Evolutionary conservation across 1,284 basidiomycete genomes (phyloP).

Genomic region (Mycena citricolor): DNA sequence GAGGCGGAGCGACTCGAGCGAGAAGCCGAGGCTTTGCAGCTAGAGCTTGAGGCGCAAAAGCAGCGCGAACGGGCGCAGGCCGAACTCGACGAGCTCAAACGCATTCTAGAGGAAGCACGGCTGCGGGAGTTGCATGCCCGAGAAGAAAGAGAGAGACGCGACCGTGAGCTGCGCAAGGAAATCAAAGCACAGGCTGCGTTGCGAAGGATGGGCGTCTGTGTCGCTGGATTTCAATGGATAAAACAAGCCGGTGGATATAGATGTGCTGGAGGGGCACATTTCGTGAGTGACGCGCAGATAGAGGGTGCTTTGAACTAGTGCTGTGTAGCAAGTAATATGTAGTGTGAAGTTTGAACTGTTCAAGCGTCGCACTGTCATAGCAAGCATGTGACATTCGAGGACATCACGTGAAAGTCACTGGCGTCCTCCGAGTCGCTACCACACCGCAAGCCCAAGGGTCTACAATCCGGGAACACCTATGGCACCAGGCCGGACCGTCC

Average conservation of each 20-base stretch:
- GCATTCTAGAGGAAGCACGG: slow-evolving; percentile 31
- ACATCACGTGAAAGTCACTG: too few species aligned
- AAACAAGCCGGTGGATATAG: slow-evolving; percentile 45
- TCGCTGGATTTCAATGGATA: slow-evolving; percentile 54
- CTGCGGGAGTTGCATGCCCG: slow-evolving; percentile 29
- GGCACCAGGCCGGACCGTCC: slow-evolving; percentile 55
- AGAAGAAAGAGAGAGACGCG: slow-evolving; percentile 28
- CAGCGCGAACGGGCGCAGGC: slow-evolving; percentile 23
- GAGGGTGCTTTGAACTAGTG: too few species aligned
- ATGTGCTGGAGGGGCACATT: slow-evolving; percentile 56
- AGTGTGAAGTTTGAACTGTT: too few species aligned
- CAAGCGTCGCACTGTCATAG: too few species aligned
- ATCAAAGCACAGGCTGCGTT: slow-evolving; percentile 45
- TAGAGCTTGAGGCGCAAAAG: slow-evolving; percentile 5
- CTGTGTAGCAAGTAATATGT: too few species aligned
- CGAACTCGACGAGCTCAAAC: slow-evolving; percentile 29
- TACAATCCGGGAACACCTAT: too few species aligned
- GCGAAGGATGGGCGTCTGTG: slow-evolving; percentile 51
- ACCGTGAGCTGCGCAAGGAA: slow-evolving; percentile 38
- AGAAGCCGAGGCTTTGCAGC: slow-evolving; percentile 22
- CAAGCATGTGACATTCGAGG: too few species aligned
- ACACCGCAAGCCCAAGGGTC: too few species aligned
- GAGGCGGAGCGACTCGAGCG: slow-evolving; percentile 11
- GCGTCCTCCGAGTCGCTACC: too few species aligned
- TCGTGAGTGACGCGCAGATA: slow-evolving; percentile 34